Evolutionary conservation across 306 rosid genomes (phyloP), one percentile per base, ranked within the genome.

Genomic region (Lablab purpureus): DNA sequence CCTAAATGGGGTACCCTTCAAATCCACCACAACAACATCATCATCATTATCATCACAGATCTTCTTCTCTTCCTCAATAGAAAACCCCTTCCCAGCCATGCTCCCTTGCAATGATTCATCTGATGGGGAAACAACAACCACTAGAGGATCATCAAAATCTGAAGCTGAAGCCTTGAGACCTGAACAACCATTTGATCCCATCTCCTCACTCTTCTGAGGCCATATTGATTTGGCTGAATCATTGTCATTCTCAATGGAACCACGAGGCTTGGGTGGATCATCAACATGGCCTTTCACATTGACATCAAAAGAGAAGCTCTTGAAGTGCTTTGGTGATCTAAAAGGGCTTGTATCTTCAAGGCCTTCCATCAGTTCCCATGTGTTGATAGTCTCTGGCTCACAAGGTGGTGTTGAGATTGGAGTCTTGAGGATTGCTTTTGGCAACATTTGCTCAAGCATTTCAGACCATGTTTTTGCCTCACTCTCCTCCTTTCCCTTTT

Each of bases 331-430:
- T 15, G 98, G 95, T 22, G 97, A 88, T 54, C 91, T 72, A 15
- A 85, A 77, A 43, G 99, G 96, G 50, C 90, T 89, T 2, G 32
- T 66, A 4, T 93, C 99, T 75, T 96, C 99, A 19, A 96, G 97
- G 1, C 99, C 99, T 85, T 89, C 99, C 99, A 93, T 93, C 7
- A 96, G 75, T 81, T 96, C 98, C 98, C 99, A 93, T 22, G 87
- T 73, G 71, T 96, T 87, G 84, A 95, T 95, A n/a, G 86, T 87
- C 85, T 95, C 99, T 7, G 93, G 88, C 86, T 93, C 99, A 19
- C 96, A 91, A 1, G 92, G 87, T 21, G 98, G 94, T 41, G 94
- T 89, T 81, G 85, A 71, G 66, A 50, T 78, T 56, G 98, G 91
- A 13, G 91, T 90, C 75, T 62, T 90, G 2, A 86, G 81, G 2